Base-by-base conservation (phyloP, 805 yeast genomes). In the Zygosaccharomyces bailii region DNA sequence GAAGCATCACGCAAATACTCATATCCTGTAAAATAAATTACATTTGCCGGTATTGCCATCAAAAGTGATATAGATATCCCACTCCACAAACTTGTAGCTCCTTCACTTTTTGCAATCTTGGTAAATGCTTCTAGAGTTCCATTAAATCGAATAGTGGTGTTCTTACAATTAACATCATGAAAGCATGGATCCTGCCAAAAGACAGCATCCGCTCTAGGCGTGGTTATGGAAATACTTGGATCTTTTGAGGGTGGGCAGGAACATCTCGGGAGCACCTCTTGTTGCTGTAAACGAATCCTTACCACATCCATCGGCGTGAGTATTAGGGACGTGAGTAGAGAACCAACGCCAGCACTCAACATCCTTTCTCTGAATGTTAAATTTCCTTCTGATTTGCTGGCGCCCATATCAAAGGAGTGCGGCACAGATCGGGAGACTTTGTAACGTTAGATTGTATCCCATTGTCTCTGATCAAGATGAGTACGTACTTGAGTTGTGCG, bases 21-120 rank as follows among this genome's bases (percentile, higher is more conserved):
- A 62, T 93, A 93, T 0, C 97, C 96, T 1, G 95, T 85, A 68
- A 88, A 93, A 63, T 93, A 93, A 4, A 93, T 90, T 48, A 93
- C 85, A 55, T 91, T 93, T 0, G 96, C 77, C 1, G 99, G 99
- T 1, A 90, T 74, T 0, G 96, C 87, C 95, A 93, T 93, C 10
- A 84, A 46, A 14, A 93, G 67, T 0, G 95, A 87, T 23, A 91
- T 62, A 0, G 91, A 78, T 6, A 93, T 72, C 0, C 99, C 99
- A 43, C 98, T 71, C 91, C 96, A 93, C 13, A 93, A 69, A 0
- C 96, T 82, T 1, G 72, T 39, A 0, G 79, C 20, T 0, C 99
- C 99, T 65, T 93, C 99, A 19, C 76, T 70, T 23, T 72, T 65
- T 3, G 80, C 74, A 34, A 91, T 89, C 34, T 76, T 74, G 1